Evolutionary conservation across 2,329 filamentous ascomycete species (phyloP).

Genomic region (Akanthomyces muscarius): DNA sequence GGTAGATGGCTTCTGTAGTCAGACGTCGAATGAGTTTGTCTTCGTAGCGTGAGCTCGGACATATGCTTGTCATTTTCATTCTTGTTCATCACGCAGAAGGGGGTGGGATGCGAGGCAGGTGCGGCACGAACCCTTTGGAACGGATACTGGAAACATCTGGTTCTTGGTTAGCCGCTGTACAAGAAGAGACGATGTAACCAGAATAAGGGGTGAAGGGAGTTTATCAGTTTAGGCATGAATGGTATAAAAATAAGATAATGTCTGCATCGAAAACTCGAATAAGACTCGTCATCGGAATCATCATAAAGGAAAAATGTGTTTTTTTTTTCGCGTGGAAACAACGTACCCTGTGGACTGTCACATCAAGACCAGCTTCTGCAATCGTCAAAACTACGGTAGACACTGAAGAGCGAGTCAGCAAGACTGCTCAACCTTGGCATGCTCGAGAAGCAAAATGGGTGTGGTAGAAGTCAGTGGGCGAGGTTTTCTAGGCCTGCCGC

Average conservation of each 20-base stretch:
- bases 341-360: slow-evolving; percentile 3
- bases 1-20: slow-evolving; percentile 13
- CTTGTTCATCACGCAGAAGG: slow-evolving; percentile 70
- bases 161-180: slow-evolving; percentile 12
- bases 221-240: slow-evolving; percentile 65
- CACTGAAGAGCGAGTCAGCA: slow-evolving; percentile 5
- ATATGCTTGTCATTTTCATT: slow-evolving; percentile 94
- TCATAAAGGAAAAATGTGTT: slow-evolving; percentile 32
- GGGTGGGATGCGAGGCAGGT: slow-evolving; percentile 4
- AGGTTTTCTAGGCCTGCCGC: slow-evolving; percentile 99
- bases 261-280: slow-evolving; percentile 70
- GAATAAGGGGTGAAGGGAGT: slow-evolving; percentile 15
- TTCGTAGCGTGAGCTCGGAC: slow-evolving; percentile 67
- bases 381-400: not conserved
- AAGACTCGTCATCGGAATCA: slow-evolving; percentile 72
- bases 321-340: not conserved
- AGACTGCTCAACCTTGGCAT: not conserved
- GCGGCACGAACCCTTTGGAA: slow-evolving; percentile 18
- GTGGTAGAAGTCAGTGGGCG: slow-evolving; percentile 72
- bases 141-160: slow-evolving; percentile 25
- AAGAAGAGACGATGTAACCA: slow-evolving; percentile 22
- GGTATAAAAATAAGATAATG: slow-evolving; percentile 58
- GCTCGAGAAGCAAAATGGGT: not conserved
- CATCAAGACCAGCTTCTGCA: not conserved
- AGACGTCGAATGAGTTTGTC: slow-evolving; percentile 34